phyloP scores from a whole-genome alignment of 106 monocot genomes.

The Acorus gramineus region DNA sequence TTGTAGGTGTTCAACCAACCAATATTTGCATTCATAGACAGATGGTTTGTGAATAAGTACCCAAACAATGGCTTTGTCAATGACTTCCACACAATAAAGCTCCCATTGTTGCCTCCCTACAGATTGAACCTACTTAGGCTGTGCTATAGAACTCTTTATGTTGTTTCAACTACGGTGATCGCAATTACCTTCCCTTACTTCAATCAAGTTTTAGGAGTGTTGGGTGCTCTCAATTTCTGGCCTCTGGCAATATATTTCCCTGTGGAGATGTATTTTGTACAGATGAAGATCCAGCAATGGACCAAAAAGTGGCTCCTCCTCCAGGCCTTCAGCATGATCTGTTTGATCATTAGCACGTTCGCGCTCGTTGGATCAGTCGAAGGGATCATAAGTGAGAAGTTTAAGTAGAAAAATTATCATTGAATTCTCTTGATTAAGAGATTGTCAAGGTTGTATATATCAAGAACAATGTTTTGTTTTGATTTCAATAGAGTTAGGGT shows the following conservation, averaged over 20 bases:
- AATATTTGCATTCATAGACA: slow-evolving; percentile 23
- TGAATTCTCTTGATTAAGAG: no score
- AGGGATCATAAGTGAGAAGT: slow-evolving; percentile 6
- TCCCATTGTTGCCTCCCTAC: slow-evolving; percentile 1
- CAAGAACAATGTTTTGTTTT: no score
- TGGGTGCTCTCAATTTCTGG: slow-evolving; percentile 27
- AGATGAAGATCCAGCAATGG: slow-evolving; percentile 13
- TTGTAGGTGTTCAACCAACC: slow-evolving; percentile 27
- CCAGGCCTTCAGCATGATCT: slow-evolving; percentile 9
- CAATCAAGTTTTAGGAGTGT: slow-evolving; percentile 21
- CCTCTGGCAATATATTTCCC: slow-evolving; percentile 29
- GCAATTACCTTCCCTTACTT: slow-evolving; percentile 28
- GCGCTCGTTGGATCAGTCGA: slow-evolving; percentile 17
- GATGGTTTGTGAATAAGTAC: slow-evolving; percentile 14
- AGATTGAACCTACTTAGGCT: slow-evolving; percentile 26
- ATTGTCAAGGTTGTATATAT: no score
- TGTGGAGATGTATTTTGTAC: slow-evolving; percentile 18
- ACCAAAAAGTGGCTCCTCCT: slow-evolving; percentile 12
- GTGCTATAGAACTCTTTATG: slow-evolving; percentile 12
- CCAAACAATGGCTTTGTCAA: slow-evolving; percentile 21
- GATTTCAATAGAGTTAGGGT: no score
- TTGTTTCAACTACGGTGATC: slow-evolving; percentile 6
- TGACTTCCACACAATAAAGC: slow-evolving; percentile 5
- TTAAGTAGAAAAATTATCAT: no score
- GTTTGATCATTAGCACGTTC: slow-evolving; percentile 8